Conservation (phyloP, 208 protist species). For the Trypanosoma melophagium region DNA sequence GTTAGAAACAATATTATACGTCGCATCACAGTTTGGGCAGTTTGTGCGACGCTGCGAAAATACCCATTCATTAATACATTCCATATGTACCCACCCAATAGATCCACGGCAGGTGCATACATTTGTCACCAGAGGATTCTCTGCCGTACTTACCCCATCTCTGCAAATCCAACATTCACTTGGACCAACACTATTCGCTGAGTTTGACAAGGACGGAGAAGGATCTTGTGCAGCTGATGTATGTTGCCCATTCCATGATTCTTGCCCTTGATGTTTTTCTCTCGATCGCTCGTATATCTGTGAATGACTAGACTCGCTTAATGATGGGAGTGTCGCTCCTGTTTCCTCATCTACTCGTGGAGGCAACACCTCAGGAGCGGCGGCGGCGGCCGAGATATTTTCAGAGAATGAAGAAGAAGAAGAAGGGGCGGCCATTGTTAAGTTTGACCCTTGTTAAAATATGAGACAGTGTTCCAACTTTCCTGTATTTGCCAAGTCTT, state of each 20-base stretch:
- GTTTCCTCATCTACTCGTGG: background rate
- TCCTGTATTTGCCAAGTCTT: no score
- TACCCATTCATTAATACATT: slow-evolving; percentile 76
- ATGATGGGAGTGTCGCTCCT: background rate
- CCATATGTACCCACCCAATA: slow-evolving; percentile 60
- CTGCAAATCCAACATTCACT: slow-evolving; percentile 78
- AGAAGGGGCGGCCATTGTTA: no score
- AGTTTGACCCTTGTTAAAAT: no score
- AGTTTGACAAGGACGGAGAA: background rate
- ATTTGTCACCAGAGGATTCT: slow-evolving; percentile 50
- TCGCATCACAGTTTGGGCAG: slow-evolving; percentile 55
- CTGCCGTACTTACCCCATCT: slow-evolving; percentile 26
- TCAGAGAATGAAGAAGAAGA: no score
- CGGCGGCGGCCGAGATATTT: no score
- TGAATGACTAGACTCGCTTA: background rate
- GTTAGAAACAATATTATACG: slow-evolving; percentile 45
- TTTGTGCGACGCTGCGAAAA: slow-evolving; percentile 39
- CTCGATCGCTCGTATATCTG: no score
- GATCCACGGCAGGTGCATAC: slow-evolving; percentile 61
- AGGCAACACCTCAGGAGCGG: background rate
- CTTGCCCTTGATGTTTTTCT: no score
- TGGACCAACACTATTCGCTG: background rate
- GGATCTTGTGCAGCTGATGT: background rate
- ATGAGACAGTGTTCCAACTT: no score
- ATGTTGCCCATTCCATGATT: background rate